Evolutionary conservation across 495 filamentous ascomycete genomes (phyloP), one percentile per base, ranked within the genome.

Genomic region (Clavariopsis aquatica): DNA sequence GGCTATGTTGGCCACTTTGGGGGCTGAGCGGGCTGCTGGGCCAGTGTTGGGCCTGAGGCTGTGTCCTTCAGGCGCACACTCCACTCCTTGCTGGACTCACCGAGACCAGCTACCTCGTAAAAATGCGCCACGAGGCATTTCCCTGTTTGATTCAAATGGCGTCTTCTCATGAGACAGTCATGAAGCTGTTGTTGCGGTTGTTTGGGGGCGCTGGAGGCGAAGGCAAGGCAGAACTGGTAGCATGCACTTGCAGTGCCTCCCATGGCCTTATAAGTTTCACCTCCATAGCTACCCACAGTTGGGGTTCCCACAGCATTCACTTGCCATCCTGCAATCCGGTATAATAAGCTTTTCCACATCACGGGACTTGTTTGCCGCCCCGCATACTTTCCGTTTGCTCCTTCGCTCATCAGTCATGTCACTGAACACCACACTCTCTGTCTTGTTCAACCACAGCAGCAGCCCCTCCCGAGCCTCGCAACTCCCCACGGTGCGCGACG

Each of bases 401-500:
- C 46, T 60, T 12, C 57, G 4, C 2, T 28, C 20, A 9, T 55
- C 31, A 17, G 36, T 28, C 12, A 57, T 58, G 52, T 57, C 61
- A 38, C 29, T 45, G 9, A 17, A 22, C 34, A 2, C 17, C 17
- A 19, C 53, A 43, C 31, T 5, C 31, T 22, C 51, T 8, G 5
- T 54, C 22, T 36, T 62, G 10, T 52, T 52, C 51, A 12, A 41
- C 46, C 51, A 58, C 52, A 12, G 13, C 24, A 27, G 49, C 13
- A 17, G 8, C 20, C 19, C 51, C n/a, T 23, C 65, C 43, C 61
- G 34, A 15, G 51, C 57, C 27, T 51, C 64, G 27, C 26, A 56
- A 6, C 49, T 31, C 34, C 51, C n/a, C 23, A 15, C 19, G 7
- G 13, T 27, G 9, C 53, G 26, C 36, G 12, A 27, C 23, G 47